Evolutionary conservation across 345 rosid genomes (phyloP).

Genomic region (Eucalyptus globulus): DNA sequence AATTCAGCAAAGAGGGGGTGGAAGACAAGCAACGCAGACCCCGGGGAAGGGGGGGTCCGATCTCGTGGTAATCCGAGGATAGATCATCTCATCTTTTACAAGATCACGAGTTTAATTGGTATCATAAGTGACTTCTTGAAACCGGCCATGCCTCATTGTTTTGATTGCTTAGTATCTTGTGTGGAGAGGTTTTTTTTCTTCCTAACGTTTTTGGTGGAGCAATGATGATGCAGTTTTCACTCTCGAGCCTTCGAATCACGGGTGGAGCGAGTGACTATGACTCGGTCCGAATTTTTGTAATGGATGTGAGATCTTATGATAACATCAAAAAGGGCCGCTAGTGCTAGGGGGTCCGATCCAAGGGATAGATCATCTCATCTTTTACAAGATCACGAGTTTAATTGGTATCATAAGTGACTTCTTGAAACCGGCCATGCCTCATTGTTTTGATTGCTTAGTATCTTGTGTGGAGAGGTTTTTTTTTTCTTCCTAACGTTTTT

Average conservation of each 20-base stretch:
- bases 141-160: too few relatives aligned
- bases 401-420: neutral
- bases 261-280: neutral
- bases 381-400: neutral
- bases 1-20: neutral
- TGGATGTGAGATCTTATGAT: too few relatives aligned
- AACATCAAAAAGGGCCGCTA: neutral
- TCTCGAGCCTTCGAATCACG: neutral
- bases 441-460: neutral
- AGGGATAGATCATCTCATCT: too few relatives aligned
- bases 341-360: too few relatives aligned
- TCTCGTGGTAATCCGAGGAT: too few relatives aligned
- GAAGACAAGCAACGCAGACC: neutral
- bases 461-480: neutral
- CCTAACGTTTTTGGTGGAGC: neutral
- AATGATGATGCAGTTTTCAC: fast-evolving
- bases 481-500: neutral
- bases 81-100: neutral
- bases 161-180: neutral
- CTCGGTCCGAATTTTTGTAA: neutral
- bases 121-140: neutral
- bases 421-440: too few relatives aligned
- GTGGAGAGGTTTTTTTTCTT: neutral
- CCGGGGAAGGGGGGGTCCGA: too few relatives aligned
- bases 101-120: neutral